Percentiles rank a stretch among this genome's conserved stretches.
These are phyloP conservation scores for Trichomonas vaginalis DNA, from an alignment of 208 protist species.

Conservation along the genomic window DNA sequence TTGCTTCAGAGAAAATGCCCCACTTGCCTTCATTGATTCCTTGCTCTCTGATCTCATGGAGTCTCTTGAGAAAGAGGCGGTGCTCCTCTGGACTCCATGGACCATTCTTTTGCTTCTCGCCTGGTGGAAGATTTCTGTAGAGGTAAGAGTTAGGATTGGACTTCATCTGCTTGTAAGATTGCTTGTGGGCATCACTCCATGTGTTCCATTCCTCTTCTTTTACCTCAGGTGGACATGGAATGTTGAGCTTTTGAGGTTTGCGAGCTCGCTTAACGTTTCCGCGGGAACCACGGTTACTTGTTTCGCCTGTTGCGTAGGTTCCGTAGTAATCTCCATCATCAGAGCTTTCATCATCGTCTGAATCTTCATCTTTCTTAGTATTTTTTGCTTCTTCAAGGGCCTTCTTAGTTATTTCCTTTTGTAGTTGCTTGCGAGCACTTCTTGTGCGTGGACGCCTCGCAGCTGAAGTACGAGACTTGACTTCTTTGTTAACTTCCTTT, in stretches of 20 bases:
- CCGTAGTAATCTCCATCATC: neutral
- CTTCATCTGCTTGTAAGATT: neutral
- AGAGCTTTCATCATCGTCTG: neutral
- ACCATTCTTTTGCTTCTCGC: neutral
- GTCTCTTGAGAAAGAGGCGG: neutral
- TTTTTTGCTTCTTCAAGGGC: too few species aligned
- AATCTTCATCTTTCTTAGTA: neutral
- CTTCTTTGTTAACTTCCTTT: neutral
- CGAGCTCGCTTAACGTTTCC: neutral
- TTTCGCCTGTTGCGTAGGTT: neutral
- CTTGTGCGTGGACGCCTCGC: too few species aligned
- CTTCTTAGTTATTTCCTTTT: too few species aligned
- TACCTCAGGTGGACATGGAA: neutral
- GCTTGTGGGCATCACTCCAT: neutral
- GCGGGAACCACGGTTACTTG: neutral
- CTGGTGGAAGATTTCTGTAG: neutral
- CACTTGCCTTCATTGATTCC: constrained; percentile 38
- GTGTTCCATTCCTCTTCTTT: neutral
- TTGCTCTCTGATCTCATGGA: neutral
- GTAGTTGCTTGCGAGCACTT: too few species aligned
- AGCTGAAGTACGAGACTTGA: neutral
- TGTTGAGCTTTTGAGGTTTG: neutral
- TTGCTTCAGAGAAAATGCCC: constrained; percentile 45
- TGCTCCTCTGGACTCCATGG: neutral
- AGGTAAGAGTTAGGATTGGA: neutral